Evolutionary conservation across 1,284 basidiomycete genomes (phyloP), one percentile per base, ranked within the genome.

Genomic region (Ceratobasidium sp.): DNA sequence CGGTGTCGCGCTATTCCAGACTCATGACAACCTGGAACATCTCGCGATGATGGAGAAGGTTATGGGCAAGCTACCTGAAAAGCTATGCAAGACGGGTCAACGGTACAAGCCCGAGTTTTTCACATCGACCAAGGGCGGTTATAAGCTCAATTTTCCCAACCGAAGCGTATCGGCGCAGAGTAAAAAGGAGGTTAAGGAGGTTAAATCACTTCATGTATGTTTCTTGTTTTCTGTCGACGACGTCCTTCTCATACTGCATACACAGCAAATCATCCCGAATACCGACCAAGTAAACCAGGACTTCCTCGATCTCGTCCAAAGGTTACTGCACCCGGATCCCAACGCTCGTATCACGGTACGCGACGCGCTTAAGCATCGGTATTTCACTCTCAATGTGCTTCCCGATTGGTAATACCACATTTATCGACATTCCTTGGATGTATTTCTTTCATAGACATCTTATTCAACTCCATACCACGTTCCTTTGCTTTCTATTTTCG

Each of bases 11-110:
- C 89, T 99, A 44, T 99, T 99, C 87, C 98, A 99, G 85, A 99
- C 98, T 0, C 97, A 99, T 83, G 97, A 99, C 86, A 99, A 99
- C 84, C 90, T 99, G 13, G 98, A 99, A 84, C 98, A 99, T 84
- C 91, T 99, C 7, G 98, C 98, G 59, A 99, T 99, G 98, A 99
- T 99, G 98, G 97, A 99, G 85, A 92, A 94, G 81, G 98, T 99
- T 48, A 97, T 99, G 91, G 98, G 97, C 79, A 94, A 93, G 85
- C 97, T 99, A 92, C 96, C 97, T 0, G 91, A 93, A 62, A 91
- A 92, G 4, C 96, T 97, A 84, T 90, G 90, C 48, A 89, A 90
- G 46, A 86, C 89, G 80, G 94, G 90, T 42, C 90, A 89, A 77
- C 91, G 91, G 78, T 91, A 91, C 77, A 96, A 95, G 83, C 93